phyloP scores from a whole-genome alignment of 768 basidiomycete genomes.

The Erythrobasidium yunnanense region DNA sequence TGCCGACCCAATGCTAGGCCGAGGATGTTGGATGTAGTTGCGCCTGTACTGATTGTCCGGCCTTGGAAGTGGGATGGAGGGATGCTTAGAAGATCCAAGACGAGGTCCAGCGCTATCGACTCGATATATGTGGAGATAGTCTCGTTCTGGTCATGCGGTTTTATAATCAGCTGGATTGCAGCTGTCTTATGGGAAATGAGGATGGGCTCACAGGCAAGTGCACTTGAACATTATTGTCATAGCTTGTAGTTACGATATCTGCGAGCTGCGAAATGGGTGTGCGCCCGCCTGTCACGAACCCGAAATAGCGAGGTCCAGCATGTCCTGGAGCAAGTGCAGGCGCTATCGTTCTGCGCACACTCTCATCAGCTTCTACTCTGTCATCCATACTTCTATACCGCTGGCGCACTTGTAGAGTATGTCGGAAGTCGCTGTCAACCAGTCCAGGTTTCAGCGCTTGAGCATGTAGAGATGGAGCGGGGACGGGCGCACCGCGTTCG shows the following conservation, averaged over 20 bases:
- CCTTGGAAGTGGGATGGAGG: slow-evolving; percentile 37
- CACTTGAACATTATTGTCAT: slow-evolving; percentile 44
- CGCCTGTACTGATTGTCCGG: slow-evolving; percentile 45
- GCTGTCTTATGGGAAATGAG: slow-evolving; percentile 38
- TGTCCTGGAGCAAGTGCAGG: slow-evolving; percentile 43
- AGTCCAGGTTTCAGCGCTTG: too few species aligned
- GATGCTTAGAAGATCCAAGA: slow-evolving; percentile 35
- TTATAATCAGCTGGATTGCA: slow-evolving; percentile 39
- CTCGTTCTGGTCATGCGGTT: slow-evolving; percentile 34
- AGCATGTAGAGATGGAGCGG: too few species aligned
- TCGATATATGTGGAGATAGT: slow-evolving; percentile 36
- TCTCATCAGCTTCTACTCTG: too few species aligned
- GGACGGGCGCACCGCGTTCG: not conserved
- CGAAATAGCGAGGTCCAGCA: slow-evolving; percentile 41
- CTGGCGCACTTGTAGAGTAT: not conserved
- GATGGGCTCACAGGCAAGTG: slow-evolving; percentile 37
- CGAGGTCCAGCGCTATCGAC: slow-evolving; percentile 29
- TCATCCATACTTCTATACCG: too few species aligned
- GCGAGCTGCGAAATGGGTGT: slow-evolving; percentile 42
- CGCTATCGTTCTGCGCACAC: slow-evolving; percentile 35
- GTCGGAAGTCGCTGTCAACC: not conserved
- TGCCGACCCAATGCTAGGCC: slow-evolving; percentile 46
- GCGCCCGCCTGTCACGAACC: slow-evolving; percentile 37
- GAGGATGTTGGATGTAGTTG: slow-evolving; percentile 45
- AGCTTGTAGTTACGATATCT: slow-evolving; percentile 43